phyloP scores from a whole-genome alignment of 352 stramenopile species.

The Phytophthora megakarya region DNA sequence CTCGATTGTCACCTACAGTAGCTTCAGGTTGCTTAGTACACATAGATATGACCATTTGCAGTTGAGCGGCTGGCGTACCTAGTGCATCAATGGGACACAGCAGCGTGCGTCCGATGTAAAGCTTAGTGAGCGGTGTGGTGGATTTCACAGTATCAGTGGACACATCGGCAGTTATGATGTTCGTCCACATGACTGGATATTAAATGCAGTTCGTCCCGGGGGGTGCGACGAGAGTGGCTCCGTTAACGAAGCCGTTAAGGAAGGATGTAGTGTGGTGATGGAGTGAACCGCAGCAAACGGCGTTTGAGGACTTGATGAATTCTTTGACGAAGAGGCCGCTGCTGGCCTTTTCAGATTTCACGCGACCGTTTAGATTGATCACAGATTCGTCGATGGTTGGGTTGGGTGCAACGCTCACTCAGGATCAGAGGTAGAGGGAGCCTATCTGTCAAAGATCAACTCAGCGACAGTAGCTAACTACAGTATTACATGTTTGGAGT shows the following conservation, averaged over 20 bases:
- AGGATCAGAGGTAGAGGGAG: constrained; percentile 18
- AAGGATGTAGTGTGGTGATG: constrained; percentile 28
- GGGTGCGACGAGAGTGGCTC: constrained; percentile 15
- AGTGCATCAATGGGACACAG: too few species aligned
- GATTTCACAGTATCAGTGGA: constrained; percentile 16
- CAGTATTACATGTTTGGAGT: background rate
- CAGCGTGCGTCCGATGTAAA: constrained; percentile 7
- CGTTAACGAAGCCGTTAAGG: constrained; percentile 29
- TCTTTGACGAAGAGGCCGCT: background rate
- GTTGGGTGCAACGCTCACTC: constrained; percentile 25
- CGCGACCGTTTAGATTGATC: constrained; percentile 25
- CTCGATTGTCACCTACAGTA: too few species aligned
- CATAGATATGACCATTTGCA: too few species aligned
- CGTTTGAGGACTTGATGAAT: constrained; percentile 26
- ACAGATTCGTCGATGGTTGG: constrained; percentile 32
- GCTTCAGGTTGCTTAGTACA: too few species aligned
- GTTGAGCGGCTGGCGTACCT: too few species aligned
- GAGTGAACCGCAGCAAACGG: constrained; percentile 14
- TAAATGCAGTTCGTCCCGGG: constrained; percentile 29
- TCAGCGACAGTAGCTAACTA: background rate
- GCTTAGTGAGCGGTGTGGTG: constrained; percentile 8
- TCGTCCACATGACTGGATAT: constrained; percentile 34
- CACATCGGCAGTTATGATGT: constrained; percentile 6
- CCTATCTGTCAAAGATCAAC: constrained; percentile 30
- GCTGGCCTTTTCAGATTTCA: constrained; percentile 34